Evolutionary conservation across 2,329 filamentous ascomycete genomes (phyloP), one percentile per base, ranked within the genome.

Genomic region (Fusarium sp.): DNA sequence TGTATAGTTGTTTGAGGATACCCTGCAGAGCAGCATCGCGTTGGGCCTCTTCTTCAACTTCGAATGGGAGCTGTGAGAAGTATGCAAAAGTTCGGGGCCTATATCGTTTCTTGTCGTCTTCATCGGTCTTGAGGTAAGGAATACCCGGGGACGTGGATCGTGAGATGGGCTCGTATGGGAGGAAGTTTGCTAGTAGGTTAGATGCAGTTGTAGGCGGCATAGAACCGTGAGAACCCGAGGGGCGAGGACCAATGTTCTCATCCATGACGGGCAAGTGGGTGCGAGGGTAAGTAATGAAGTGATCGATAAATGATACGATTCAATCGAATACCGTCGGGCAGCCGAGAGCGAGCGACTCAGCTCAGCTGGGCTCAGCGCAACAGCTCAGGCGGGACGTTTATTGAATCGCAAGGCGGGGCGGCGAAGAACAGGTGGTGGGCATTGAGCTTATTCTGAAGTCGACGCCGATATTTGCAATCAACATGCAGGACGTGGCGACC

Each of bases 21-120:
- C 95, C 94, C 51, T 92, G 88, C 52, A 99, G 86, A 71, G 95
- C 94, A 57, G 88, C 88, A 80, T 97, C 92, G 73, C 95, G 90
- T 83, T 95, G 89, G 39, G 87, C 82, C 72, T 96, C 93, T 80
- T 93, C 91, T 83, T 99, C 97, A 63, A 95, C 92, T 65, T 91
- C 85, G 81, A 98, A 99, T 41, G 97, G 97, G 57, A 99, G 89
- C 80, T 96, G 93, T 76, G 91, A 89, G 82, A 95, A 94, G 86
- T 99, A 99, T 69, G 94, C 94, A 82, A 96, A 99, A 34, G 96
- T 98, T 71, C 96, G 91, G 41, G 94, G 94, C 58, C 96, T 92
- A 81, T 95, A 93, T 74, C 93, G 87, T 81, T 89, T 89, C 81
- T 86, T 86, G 79, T 89, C 85, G 70, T 88, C 84, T 72, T 88